A percentile compares a stretch with the other conserved stretches of the same genome.
phyloP scores from a whole-genome alignment of 2,329 filamentous ascomycete genomes.

The Ceratocystis albifundus region DNA sequence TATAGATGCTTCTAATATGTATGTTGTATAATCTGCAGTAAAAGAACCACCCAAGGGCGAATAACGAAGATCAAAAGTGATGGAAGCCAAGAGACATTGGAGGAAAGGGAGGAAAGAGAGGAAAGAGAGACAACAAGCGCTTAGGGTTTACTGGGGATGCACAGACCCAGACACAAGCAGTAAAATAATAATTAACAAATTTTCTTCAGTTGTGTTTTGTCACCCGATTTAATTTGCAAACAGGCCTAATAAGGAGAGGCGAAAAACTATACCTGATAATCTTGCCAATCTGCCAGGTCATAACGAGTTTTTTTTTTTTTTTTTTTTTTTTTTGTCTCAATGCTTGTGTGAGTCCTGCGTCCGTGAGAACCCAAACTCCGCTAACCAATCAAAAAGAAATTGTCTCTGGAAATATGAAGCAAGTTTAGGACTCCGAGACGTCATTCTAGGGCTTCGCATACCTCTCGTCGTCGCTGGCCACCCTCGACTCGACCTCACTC shows the following conservation, averaged over 20 bases:
- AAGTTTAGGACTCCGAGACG: too few species aligned
- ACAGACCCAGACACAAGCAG: not conserved
- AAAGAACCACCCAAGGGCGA: not conserved
- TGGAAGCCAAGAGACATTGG: constrained; percentile 9
- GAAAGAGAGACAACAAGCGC: not conserved
- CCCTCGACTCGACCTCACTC: too few species aligned
- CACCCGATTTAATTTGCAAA: not conserved
- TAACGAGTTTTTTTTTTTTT: too few species aligned
- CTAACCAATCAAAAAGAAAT: too few species aligned
- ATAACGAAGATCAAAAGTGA: constrained; percentile 1
- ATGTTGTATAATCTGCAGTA: not conserved
- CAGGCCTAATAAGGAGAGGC: not conserved
- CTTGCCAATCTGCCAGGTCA: too few species aligned
- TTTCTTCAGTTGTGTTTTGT: not conserved
- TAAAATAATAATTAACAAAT: not conserved
- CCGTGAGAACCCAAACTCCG: too few species aligned
- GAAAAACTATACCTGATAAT: not conserved
- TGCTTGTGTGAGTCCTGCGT: too few species aligned
- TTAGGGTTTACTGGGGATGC: constrained; percentile 1
- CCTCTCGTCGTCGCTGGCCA: too few species aligned
- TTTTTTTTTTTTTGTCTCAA: too few species aligned
- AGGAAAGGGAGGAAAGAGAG: not conserved
- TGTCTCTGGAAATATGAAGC: too few species aligned
- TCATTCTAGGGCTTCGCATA: too few species aligned
- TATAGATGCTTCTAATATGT: not conserved